Evolutionary conservation across 192 early-diverging fungal species (phyloP).

Genomic region (Coemansia sp.): DNA sequence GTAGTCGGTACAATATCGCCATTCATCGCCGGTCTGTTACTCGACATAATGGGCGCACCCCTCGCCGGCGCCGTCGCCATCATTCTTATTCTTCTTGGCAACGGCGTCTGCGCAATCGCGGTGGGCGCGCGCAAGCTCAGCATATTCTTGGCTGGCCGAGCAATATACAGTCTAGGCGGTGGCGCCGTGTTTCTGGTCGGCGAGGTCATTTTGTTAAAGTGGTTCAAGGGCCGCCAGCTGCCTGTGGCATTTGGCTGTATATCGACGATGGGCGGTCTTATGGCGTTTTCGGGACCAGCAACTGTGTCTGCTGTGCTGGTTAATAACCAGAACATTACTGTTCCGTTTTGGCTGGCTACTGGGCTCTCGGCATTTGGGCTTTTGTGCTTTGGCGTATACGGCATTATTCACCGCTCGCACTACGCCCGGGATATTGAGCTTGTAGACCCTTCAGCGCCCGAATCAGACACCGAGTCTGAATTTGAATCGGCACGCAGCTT

Average conservation of each 20-base stretch:
- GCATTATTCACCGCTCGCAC: slow-evolving; percentile 54
- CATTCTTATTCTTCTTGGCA: slow-evolving; percentile 41
- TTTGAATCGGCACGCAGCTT: slow-evolving; percentile 9
- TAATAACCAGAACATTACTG: slow-evolving; percentile 32
- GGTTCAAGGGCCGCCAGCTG: slow-evolving; percentile 54
- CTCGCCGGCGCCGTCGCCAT: slow-evolving; percentile 46
- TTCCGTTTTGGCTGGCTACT: slow-evolving; percentile 57
- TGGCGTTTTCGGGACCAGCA: slow-evolving; percentile 49
- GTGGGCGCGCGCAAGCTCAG: slow-evolving; percentile 29
- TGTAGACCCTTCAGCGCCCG: no score
- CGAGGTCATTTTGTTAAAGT: slow-evolving; percentile 56
- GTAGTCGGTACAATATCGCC: slow-evolving; percentile 55
- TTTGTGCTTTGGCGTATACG: slow-evolving; percentile 54
- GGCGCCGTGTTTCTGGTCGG: slow-evolving; percentile 52
- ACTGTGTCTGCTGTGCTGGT: slow-evolving; percentile 40
- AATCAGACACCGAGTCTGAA: background rate
- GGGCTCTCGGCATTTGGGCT: slow-evolving; percentile 56
- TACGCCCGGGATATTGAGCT: slow-evolving; percentile 32
- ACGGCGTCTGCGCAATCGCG: slow-evolving; percentile 44
- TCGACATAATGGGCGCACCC: slow-evolving; percentile 54
- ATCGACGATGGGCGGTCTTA: slow-evolving; percentile 44
- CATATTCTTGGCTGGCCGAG: slow-evolving; percentile 49
- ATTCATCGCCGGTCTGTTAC: slow-evolving; percentile 54
- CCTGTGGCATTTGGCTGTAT: slow-evolving; percentile 49
- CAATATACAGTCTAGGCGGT: slow-evolving; percentile 53